A percentile compares a stretch with the other conserved stretches of the same genome.
Conservation (phyloP, 2,329 filamentous ascomycete species). For the Metarhizium robertsii region DNA sequence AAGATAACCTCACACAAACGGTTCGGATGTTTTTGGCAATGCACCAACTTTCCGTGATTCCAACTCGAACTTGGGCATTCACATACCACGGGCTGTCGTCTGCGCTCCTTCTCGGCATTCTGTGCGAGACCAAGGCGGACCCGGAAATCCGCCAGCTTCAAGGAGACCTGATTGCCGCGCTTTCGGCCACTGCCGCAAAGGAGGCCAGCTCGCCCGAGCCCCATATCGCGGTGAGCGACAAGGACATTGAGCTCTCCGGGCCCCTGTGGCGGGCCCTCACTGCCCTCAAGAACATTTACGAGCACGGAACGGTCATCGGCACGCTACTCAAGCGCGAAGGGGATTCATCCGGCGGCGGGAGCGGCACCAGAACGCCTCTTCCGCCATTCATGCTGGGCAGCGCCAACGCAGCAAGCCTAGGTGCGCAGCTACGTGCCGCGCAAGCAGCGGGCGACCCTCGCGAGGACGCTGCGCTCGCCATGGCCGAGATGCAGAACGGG, state of each 20-base stretch:
- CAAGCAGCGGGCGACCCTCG: slow-evolving; percentile 38
- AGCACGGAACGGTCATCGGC: slow-evolving; percentile 50
- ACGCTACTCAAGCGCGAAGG: slow-evolving; percentile 40
- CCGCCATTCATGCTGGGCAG: slow-evolving; percentile 15
- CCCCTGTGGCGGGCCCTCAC: slow-evolving; percentile 51
- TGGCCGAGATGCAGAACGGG: slow-evolving; percentile 57
- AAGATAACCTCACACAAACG: slow-evolving; percentile 53
- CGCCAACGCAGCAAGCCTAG: slow-evolving; percentile 13
- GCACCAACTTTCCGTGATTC: slow-evolving; percentile 58
- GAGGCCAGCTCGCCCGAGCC: slow-evolving; percentile 45
- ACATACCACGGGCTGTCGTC: slow-evolving; percentile 60
- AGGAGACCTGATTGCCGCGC: slow-evolving; percentile 52
- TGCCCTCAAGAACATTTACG: slow-evolving; percentile 56
- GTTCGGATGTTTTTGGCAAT: slow-evolving; percentile 61
- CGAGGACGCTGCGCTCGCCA: slow-evolving; percentile 53
- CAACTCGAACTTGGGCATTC: slow-evolving; percentile 58
- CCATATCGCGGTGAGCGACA: slow-evolving; percentile 45
- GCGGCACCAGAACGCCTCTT: slow-evolving; percentile 35
- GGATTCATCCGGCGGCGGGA: slow-evolving; percentile 34
- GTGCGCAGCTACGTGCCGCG: slow-evolving; percentile 17
- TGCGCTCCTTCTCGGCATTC: slow-evolving; percentile 52
- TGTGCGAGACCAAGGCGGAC: slow-evolving; percentile 54
- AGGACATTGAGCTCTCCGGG: slow-evolving; percentile 52
- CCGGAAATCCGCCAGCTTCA: slow-evolving; percentile 55
- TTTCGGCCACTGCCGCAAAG: slow-evolving; percentile 56